Base-by-base conservation (phyloP, 768 basidiomycete species). In the Clavulina sp. region DNA sequence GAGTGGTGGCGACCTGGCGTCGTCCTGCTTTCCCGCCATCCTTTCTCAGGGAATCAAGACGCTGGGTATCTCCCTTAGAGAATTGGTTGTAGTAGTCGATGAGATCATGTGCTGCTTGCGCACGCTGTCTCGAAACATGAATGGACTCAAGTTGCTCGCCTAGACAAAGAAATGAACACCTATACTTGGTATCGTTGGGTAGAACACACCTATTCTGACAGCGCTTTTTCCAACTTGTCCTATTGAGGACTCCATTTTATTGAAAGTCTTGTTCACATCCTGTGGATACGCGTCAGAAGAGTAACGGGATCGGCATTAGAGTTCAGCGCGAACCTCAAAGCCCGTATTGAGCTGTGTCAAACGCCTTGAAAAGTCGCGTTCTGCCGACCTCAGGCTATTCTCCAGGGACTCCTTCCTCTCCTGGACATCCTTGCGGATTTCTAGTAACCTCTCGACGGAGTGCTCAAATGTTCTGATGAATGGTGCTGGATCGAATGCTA, bases 91-190 rank as follows among this genome's bases (percentile, higher is more conserved):
- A 96, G 63, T 82, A 92, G 57, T 89, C 81, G 47, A 97, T 84
- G 24, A 99, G 68, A 61, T 97, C 84, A 58, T 88, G 83, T 0
- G 95, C 89, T 4, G 92, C 92, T 60, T 92, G 87, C 2, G 92
- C 93, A 56, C 91, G 72, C 63, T 88, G 84, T 16, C 93, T 76
- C 57, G 92, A 84, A 51, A 88, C 75, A 62, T 95, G 91, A 18
- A 96, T 80, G 0, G 84, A 84, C 65, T 99, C 93, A 40, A 99
- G 74, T 64, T 97, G 89, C 67, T 97, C 93, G 40, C 91, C 89
- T 92, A 60, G 21, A 23, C 18, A 29, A 28, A 46, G 24, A 7
- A 9, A 7, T 46, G 7, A 46, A 23, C 43, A 41, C 47, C 55
- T 48, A 59, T 26, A 53, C 55, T 32, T 41, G 18, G 34, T 7